Conservation (phyloP, 2,329 filamentous ascomycete genomes). For the Verticillium klebahnii region DNA sequence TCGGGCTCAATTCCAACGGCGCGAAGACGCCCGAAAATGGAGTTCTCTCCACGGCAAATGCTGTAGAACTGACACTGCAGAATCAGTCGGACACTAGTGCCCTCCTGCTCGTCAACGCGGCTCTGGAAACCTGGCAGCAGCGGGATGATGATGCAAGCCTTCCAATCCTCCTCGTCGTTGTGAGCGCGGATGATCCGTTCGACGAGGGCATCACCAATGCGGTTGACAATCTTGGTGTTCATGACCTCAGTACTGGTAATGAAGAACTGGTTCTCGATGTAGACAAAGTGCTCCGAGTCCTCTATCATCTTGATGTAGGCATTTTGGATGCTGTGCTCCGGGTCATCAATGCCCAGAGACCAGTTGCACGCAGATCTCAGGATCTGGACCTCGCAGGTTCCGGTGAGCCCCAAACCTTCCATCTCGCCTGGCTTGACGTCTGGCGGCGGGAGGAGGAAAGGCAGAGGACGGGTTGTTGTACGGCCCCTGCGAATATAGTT, state of each 20-base stretch:
- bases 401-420: conserved; percentile 80
- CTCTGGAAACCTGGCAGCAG: conserved; percentile 99
- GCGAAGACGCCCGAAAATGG: conserved; percentile 83
- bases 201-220: conserved; percentile 90
- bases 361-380: conserved; percentile 84
- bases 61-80: conserved; percentile 96
- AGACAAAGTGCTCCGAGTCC: conserved; percentile 93
- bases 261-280: conserved; percentile 99
- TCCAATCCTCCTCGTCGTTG: conserved; percentile 83
- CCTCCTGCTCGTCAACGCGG: conserved; percentile 88
- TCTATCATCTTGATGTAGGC: conserved; percentile 94
- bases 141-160: conserved; percentile 83
- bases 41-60: conserved; percentile 87
- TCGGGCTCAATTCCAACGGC: conserved; percentile 83
- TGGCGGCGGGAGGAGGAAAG: conserved; percentile 87
- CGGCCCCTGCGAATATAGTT: conserved; percentile 92
- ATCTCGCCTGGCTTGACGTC: conserved; percentile 86
- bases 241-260: conserved; percentile 89
- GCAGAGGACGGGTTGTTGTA: conserved; percentile 88
- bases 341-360: conserved; percentile 85
- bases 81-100: conserved; percentile 89
- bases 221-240: conserved; percentile 82
- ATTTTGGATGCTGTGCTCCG: conserved; percentile 92
- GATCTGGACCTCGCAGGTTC: conserved; percentile 95
- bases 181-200: conserved; percentile 84